Base-by-base conservation (phyloP, 805 yeast species). In the Priceomyces castillae region DNA sequence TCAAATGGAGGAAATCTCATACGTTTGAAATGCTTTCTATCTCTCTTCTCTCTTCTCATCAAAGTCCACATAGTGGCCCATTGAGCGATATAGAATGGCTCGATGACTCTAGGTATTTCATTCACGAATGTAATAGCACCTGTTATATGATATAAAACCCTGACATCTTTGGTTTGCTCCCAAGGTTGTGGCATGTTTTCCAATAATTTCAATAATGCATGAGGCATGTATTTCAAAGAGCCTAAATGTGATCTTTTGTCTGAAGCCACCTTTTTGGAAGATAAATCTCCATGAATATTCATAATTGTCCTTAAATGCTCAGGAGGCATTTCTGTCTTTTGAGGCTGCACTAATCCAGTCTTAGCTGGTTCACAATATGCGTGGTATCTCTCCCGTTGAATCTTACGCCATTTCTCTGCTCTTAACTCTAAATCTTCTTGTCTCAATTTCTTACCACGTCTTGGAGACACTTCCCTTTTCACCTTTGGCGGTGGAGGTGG, bases 171-270 rank as follows among this genome's bases (percentile, higher is more conserved):
- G 1, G 77, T 69, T 41, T 80, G 78, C 61, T 94, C 98, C 99
- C 99, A 94, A 1, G 99, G 99, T 59, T 90, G 96, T 0, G 99
- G 99, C 92, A 94, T 92, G 57, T 89, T 90, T 56, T 94, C 99
- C 31, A 94, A 58, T 31, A 94, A 74, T 62, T 94, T 94, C 51
- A 90, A 64, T 3, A 90, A 78, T 0, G 99, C 97, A 65, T 92
- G 98, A 0, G 99, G 99, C 83, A 95, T 78, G 66, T 85, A 95
- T 64, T 90, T 92, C 44, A 94, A 71, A 1, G 98, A 90, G 1
- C 97, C 97, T 19, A 95, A 65, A 55, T 87, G 90, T 0, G 96
- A 81, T 46, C 92, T 73, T 58, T 90, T 90, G 56, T 92, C 97
- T 10, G 85, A 78, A 16, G 92, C 82, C 39, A 86, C 86, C 49